Percentiles rank a stretch among this genome's conserved stretches.
phyloP scores from a whole-genome alignment of 768 basidiomycete genomes.

The Lentinus brumalis region DNA sequence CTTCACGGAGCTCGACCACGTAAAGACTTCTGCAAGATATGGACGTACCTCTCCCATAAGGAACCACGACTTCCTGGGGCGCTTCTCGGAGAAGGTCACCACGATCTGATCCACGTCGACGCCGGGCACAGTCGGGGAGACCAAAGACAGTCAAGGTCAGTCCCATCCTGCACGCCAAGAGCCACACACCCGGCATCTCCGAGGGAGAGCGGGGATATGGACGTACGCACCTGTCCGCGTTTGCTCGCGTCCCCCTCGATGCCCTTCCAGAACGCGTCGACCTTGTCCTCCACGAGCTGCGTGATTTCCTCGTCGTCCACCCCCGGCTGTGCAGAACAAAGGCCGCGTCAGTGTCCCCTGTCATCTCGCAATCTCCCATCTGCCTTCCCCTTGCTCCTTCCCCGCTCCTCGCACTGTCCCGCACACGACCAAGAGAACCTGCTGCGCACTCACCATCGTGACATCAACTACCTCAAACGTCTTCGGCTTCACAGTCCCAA shows the following conservation, averaged over 20 bases:
- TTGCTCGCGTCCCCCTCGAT: conserved; percentile 65
- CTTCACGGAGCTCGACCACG: no score
- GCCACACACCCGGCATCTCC: background rate
- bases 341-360: background rate
- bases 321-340: conserved; percentile 52
- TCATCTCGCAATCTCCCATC: background rate
- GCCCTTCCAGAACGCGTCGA: conserved; percentile 77
- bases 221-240: conserved; percentile 61
- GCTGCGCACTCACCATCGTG: conserved; percentile 62
- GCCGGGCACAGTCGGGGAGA: background rate
- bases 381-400: background rate
- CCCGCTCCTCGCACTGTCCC: background rate
- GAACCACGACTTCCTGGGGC: conserved; percentile 80
- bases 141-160: background rate
- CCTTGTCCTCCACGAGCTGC: conserved; percentile 71
- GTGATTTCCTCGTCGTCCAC: conserved; percentile 76
- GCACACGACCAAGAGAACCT: background rate
- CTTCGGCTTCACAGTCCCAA: conserved; percentile 76
- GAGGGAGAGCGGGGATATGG: background rate
- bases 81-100: conserved; percentile 77
- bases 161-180: no score
- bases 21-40: no score
- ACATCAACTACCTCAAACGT: conserved; percentile 82
- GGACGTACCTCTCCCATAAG: conserved; percentile 34
- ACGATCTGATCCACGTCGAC: conserved; percentile 48